A percentile compares a stretch with the other conserved stretches of the same genome.
Evolutionary conservation across 2,329 filamentous ascomycete species (phyloP).

Genomic region (Pyrenochaeta sp.): DNA sequence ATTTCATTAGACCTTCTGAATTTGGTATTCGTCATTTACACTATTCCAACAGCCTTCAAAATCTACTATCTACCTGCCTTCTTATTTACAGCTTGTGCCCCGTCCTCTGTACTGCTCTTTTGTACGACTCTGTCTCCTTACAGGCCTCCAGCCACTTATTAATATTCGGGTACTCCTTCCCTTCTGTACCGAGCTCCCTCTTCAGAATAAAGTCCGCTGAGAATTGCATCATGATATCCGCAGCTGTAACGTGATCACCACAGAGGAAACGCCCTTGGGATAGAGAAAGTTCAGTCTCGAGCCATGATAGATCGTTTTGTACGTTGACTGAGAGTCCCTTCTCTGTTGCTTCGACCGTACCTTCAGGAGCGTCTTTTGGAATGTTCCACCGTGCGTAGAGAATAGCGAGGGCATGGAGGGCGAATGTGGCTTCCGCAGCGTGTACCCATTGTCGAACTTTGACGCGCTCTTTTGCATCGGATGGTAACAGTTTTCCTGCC

Average conservation of each 20-base stretch:
- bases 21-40: too few relatives aligned
- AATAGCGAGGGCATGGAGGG: slow-evolving; percentile 56
- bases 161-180: slow-evolving; percentile 33
- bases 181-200: slow-evolving; percentile 48
- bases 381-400: slow-evolving; percentile 56
- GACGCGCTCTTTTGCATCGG: slow-evolving; percentile 42
- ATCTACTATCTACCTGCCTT: too few relatives aligned
- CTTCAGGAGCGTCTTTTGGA: slow-evolving; percentile 37
- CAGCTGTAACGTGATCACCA: slow-evolving; percentile 53
- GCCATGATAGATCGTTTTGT: slow-evolving; percentile 56
- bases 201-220: slow-evolving; percentile 51
- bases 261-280: slow-evolving; percentile 52
- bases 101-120: slow-evolving; percentile 53
- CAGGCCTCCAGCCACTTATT: slow-evolving; percentile 51
- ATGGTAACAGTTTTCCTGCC: slow-evolving; percentile 47
- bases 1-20: too few relatives aligned
- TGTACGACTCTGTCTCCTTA: slow-evolving; percentile 46
- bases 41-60: too few relatives aligned
- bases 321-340: slow-evolving; percentile 53
- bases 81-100: slow-evolving; percentile 35
- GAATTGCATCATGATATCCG: slow-evolving; percentile 59
- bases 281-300: slow-evolving; percentile 53
- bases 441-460: slow-evolving; percentile 56
- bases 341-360: slow-evolving; percentile 48
- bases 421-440: slow-evolving; percentile 58